Evolutionary conservation across 2,329 filamentous ascomycete genomes (phyloP).

Genomic region (Parastagonospora nodorum): DNA sequence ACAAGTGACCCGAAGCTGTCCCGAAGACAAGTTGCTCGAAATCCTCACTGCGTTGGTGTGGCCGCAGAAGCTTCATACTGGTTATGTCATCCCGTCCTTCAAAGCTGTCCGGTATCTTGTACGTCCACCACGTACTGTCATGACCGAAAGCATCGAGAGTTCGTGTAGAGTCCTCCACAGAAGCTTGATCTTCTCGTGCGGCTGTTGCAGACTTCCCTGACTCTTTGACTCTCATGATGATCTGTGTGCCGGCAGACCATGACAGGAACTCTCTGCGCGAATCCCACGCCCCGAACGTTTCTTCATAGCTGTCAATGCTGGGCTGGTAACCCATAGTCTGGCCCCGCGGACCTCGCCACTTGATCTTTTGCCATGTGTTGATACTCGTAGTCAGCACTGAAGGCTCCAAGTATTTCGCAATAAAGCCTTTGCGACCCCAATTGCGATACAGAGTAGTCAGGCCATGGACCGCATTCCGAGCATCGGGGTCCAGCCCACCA

Average conservation of each 20-base stretch:
- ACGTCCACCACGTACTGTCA: constrained; percentile 55
- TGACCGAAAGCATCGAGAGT: constrained; percentile 41
- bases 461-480: constrained; percentile 53
- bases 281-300: constrained; percentile 45
- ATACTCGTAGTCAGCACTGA: constrained; percentile 42
- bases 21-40: constrained; percentile 59
- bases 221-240: constrained; percentile 57
- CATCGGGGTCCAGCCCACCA: constrained; percentile 29
- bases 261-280: constrained; percentile 61
- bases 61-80: constrained; percentile 58
- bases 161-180: constrained; percentile 22
- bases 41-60: constrained; percentile 44
- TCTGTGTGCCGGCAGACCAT: constrained; percentile 64
- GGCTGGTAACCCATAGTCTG: constrained; percentile 66
- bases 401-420: constrained; percentile 59
- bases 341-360: constrained; percentile 50
- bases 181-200: constrained; percentile 16
- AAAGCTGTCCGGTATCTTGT: constrained; percentile 55
- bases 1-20: constrained; percentile 60
- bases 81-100: constrained; percentile 66
- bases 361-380: constrained; percentile 37
- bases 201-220: constrained; percentile 33
- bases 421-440: constrained; percentile 61
- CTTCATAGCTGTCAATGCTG: constrained; percentile 62
- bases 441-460: constrained; percentile 62